Evolutionary conservation across 1,284 basidiomycete genomes (phyloP).

Genomic region (Somion occarium): DNA sequence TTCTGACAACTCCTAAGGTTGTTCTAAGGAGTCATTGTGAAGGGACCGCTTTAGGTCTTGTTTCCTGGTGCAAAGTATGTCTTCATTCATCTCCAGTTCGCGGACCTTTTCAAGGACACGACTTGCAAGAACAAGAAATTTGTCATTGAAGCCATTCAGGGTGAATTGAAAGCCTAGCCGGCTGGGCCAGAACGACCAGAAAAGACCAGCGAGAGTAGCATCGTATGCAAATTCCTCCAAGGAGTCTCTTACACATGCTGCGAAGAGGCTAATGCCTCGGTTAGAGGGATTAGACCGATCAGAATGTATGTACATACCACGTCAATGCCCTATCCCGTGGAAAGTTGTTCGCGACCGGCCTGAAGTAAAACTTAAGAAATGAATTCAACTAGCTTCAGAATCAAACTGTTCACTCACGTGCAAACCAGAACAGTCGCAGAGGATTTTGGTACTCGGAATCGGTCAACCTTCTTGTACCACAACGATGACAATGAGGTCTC

Average conservation of each 20-base stretch:
- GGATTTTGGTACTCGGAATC: slow-evolving; percentile 91
- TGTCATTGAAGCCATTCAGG: slow-evolving; percentile 92
- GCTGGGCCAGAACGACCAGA: slow-evolving; percentile 69
- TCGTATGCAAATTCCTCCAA: slow-evolving; percentile 92
- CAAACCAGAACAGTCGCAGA: slow-evolving; percentile 65
- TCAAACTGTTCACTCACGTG: slow-evolving; percentile 42
- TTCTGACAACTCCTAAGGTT: slow-evolving; percentile 80
- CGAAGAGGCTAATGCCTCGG: slow-evolving; percentile 58
- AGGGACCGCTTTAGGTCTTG: slow-evolving; percentile 70
- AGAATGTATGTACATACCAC: slow-evolving; percentile 9
- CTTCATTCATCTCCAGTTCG: slow-evolving; percentile 62
- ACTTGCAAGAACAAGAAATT: slow-evolving; percentile 75
- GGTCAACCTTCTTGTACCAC: slow-evolving; percentile 97
- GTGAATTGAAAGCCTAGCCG: slow-evolving; percentile 68
- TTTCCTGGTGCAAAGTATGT: slow-evolving; percentile 79
- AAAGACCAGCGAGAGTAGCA: slow-evolving; percentile 87
- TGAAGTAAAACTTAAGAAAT: too few species aligned
- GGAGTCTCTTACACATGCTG: slow-evolving; percentile 85
- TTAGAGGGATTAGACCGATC: too few species aligned
- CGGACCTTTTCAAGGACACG: slow-evolving; percentile 75
- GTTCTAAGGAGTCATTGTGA: slow-evolving; percentile 85
- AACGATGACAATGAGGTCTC: slow-evolving; percentile 69
- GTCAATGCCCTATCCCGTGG: slow-evolving; percentile 14
- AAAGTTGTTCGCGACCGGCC: slow-evolving; percentile 25
- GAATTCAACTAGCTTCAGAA: too few species aligned